These are phyloP conservation scores for Fraxinus floribunda DNA, from an alignment of 305 asterid species.

Conservation along the genomic window DNA sequence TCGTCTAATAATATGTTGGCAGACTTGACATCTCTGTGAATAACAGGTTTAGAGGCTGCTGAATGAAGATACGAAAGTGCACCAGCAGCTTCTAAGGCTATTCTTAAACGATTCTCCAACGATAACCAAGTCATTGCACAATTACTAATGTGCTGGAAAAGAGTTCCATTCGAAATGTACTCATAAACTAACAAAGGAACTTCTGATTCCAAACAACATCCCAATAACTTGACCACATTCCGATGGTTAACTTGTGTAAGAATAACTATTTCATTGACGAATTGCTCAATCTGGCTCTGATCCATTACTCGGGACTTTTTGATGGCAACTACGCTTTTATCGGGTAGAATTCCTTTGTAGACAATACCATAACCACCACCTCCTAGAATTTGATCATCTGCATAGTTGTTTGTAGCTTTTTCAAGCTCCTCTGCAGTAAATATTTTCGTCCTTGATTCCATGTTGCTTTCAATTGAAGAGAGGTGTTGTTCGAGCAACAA, in stretches of 20 bases:
- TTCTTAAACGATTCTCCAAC: constrained; percentile 35
- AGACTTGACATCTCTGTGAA: constrained; percentile 42
- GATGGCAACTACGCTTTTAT: constrained; percentile 36
- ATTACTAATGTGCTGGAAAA: constrained; percentile 36
- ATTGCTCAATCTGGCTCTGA: constrained; percentile 39
- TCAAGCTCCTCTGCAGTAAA: constrained; percentile 40
- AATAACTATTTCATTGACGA: constrained; percentile 48
- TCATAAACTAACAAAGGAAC: constrained; percentile 50
- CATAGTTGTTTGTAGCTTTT: constrained; percentile 45
- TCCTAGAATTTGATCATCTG: constrained; percentile 42
- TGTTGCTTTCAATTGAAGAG: constrained; percentile 11
- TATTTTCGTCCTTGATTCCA: constrained; percentile 23
- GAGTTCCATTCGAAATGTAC: constrained; percentile 37
- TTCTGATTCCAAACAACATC: constrained; percentile 52
- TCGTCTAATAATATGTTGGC: constrained; percentile 38
- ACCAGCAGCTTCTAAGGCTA: constrained; percentile 37
- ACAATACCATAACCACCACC: constrained; percentile 44
- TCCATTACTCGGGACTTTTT: constrained; percentile 43
- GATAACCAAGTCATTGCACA: constrained; percentile 26
- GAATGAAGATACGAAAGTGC: constrained; percentile 43
- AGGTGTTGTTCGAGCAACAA: constrained; percentile 32
- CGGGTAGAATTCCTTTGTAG: constrained; percentile 36
- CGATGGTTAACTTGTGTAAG: constrained; percentile 43
- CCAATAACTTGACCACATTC: constrained; percentile 41
- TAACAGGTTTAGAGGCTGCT: constrained; percentile 37